phyloP scores from a whole-genome alignment of 2,329 filamentous ascomycete species.

The Colletotrichum eremochloae region DNA sequence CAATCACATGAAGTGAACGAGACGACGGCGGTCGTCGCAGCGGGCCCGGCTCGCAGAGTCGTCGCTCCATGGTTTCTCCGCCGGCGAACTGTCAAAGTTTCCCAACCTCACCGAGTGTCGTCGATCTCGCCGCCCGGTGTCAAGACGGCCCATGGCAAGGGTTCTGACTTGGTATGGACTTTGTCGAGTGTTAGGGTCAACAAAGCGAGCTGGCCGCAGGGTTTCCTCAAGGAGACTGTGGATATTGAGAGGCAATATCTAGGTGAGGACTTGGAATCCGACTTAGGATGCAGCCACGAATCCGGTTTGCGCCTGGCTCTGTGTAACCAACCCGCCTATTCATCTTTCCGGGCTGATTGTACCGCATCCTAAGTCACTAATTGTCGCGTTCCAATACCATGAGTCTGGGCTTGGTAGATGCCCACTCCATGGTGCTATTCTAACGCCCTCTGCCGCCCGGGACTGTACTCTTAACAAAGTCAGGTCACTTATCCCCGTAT shows the following conservation, averaged over 20 bases:
- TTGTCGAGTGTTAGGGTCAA: neutral
- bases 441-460: neutral
- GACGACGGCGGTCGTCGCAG: neutral
- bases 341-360: no score
- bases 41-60: neutral
- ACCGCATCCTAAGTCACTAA: neutral
- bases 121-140: neutral
- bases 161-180: neutral
- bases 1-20: neutral
- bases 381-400: neutral
- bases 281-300: neutral
- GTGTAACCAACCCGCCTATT: neutral
- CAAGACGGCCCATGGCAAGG: neutral
- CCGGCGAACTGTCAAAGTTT: neutral
- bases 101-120: slow-evolving; percentile 1
- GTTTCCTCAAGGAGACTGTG: neutral
- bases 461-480: neutral
- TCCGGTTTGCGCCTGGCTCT: neutral
- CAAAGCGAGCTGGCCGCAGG: neutral
- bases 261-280: neutral
- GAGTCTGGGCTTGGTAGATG: neutral
- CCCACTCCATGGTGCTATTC: neutral
- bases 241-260: neutral
- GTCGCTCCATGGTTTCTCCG: neutral
- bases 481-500: no score